Evolutionary conservation across 768 basidiomycete species (phyloP).

Genomic region (Amanita subjunquillea): DNA sequence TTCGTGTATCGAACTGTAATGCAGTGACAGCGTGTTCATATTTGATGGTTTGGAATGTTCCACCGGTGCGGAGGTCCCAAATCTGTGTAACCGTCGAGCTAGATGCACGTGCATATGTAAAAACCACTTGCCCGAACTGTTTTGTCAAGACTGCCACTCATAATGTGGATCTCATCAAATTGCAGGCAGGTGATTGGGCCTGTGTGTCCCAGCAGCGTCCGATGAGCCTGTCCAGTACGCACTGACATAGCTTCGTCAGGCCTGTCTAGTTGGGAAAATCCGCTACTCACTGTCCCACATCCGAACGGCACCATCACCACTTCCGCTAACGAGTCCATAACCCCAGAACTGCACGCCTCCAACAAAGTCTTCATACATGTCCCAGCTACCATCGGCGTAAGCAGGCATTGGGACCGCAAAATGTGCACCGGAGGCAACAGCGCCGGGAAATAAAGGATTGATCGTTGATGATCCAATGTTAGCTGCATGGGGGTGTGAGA

Average conservation of each 20-base stretch:
- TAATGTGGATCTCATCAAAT: slow-evolving; percentile 93
- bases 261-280: not conserved
- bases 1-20: slow-evolving; percentile 91
- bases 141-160: slow-evolving; percentile 90
- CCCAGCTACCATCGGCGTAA: slow-evolving; percentile 84
- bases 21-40: slow-evolving; percentile 88
- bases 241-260: slow-evolving; percentile 33
- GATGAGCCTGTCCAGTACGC: slow-evolving; percentile 95
- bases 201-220: slow-evolving; percentile 88
- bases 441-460: slow-evolving; percentile 38
- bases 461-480: slow-evolving; percentile 28
- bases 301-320: slow-evolving; percentile 91
- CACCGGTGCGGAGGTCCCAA: slow-evolving; percentile 92
- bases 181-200: slow-evolving; percentile 89
- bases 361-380: slow-evolving; percentile 95
- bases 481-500: slow-evolving; percentile 70
- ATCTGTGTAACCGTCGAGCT: slow-evolving; percentile 40
- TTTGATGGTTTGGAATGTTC: slow-evolving; percentile 78
- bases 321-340: slow-evolving; percentile 93
- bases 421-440: slow-evolving; percentile 44
- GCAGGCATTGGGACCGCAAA: slow-evolving; percentile 84
- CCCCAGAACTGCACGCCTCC: slow-evolving; percentile 99
- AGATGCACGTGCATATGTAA: slow-evolving; percentile 3
- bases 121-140: slow-evolving; percentile 61
- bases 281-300: slow-evolving; percentile 98